These are phyloP conservation scores for Capsicum baccatum DNA, from an alignment of 257 asterid species.

Conservation along the genomic window DNA sequence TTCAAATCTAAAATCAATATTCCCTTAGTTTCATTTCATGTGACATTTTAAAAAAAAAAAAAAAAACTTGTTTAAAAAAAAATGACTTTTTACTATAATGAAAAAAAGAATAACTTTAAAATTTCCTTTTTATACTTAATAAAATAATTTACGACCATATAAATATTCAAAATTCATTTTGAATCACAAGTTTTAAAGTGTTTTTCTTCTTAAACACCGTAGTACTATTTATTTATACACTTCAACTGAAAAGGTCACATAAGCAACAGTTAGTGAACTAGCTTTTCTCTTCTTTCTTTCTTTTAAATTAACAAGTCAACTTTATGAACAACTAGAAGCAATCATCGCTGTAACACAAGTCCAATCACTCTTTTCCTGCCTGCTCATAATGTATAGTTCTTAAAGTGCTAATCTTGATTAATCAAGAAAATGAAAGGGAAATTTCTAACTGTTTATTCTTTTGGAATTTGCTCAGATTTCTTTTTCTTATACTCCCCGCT, in stretches of 20 bases:
- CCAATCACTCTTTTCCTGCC: slow-evolving; percentile 21
- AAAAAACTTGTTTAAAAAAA: too few species aligned
- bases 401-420: not conserved
- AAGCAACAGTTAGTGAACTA: not conserved
- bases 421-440: not conserved
- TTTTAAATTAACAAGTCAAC: not conserved
- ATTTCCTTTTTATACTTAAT: too few species aligned
- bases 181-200: too few species aligned
- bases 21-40: too few species aligned
- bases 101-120: too few species aligned
- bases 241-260: not conserved
- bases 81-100: too few species aligned
- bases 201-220: too few species aligned
- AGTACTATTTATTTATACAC: not conserved
- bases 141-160: too few species aligned
- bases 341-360: not conserved
- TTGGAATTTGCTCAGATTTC: not conserved
- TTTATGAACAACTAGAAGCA: slow-evolving; percentile 13
- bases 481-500: not conserved
- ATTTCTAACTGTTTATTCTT: not conserved
- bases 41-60: too few species aligned
- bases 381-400: not conserved
- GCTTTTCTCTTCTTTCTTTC: slow-evolving; percentile 13
- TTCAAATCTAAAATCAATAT: slow-evolving; percentile 3
- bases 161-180: too few species aligned